phyloP scores from a whole-genome alignment of 345 rosid species.

The Brassica napus region Da-Ae NC_063440.1:20864501-20865000 shows the following conservation, averaged over 20 bases:
- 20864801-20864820: background rate
- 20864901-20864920: no score
- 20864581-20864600: conserved; percentile 43
- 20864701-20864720: conserved; percentile 32
- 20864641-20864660: conserved; percentile 22
- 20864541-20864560: conserved; percentile 35
- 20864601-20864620: conserved; percentile 43
- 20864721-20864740: conserved; percentile 11
- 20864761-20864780: background rate
- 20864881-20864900: background rate
- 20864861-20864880: background rate
- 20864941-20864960: no score
- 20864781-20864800: background rate
- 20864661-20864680: conserved; percentile 48
- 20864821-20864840: background rate
- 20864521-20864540: conserved; percentile 30
- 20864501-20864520: conserved; percentile 48
- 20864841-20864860: background rate
- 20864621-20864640: conserved; percentile 34
- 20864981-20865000: no score
- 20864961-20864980: no score
- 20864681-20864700: conserved; percentile 43
- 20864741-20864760: conserved; percentile 17
- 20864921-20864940: no score
- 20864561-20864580: conserved; percentile 42